Evolutionary conservation across 116 monocot genomes (phyloP), one percentile per base, ranked within the genome.

Genomic region (Iris pallida): DNA sequence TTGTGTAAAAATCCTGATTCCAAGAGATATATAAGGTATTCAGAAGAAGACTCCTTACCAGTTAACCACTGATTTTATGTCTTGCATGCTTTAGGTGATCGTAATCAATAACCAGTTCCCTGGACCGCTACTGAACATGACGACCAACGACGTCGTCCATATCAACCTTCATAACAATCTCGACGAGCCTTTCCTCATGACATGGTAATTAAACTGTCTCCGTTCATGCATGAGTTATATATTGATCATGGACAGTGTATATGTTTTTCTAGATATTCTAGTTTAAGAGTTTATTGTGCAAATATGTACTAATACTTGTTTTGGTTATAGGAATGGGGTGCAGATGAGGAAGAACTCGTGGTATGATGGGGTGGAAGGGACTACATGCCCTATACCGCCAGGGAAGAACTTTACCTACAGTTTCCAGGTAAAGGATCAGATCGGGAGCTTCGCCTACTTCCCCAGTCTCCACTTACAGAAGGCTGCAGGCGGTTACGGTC

Each of bases 31-130:
- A 30, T 30, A 0, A 30, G 3, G 30, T 30, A 30, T 30, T 30
- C 3, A 30, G 30, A 30, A 30, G 30, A 30, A 30, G 30, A 30
- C 30, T 30, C 3, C 30, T 30, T 30, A 30, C 2, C 30, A 30
- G 30, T 30, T 62, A 62, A 62, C 12, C 1, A 42, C n/a, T 19
- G 0, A 30, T 14, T 62, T 42, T 13, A 30, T 30, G 30, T 3
- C 30, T 30, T 30, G 30, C 30, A 1, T 30, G 30, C 30, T 5
- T 44, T 68, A 76, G 72, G 92, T 59, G 6, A 93, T 93, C 66
- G 69, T 88, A 10, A 93, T 93, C 81, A 84, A 93, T 61, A 76
- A 76, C 47, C 72, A 89, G 73, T 93, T 89, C 62, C 85, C 85
- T 0, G 80, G 85, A 11, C 85, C 85, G 3, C 70, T 77, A n/a